Conservation (phyloP, 371 early-diverging fungal species). For the Apophysomyces variabilis region DNA sequence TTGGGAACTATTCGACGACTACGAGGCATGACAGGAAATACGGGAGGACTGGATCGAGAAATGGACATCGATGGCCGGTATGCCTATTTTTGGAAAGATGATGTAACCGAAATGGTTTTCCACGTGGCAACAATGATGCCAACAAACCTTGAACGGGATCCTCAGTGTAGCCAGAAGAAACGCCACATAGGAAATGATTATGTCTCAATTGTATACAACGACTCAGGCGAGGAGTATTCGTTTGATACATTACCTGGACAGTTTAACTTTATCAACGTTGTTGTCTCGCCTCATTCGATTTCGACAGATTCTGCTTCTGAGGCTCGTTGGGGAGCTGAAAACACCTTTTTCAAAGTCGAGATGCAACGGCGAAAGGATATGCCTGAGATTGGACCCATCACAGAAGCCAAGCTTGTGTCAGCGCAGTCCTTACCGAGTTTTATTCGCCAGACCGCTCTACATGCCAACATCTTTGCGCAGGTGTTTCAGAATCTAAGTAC, state of each 20-base stretch:
- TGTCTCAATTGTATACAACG: conserved; percentile 92
- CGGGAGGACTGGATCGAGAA: conserved; percentile 91
- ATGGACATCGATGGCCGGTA: conserved; percentile 86
- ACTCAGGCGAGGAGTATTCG: conserved; percentile 79
- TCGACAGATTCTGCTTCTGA: conserved; percentile 46
- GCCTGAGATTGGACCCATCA: conserved; percentile 84
- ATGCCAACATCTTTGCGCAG: conserved; percentile 91
- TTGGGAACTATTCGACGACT: conserved; percentile 79
- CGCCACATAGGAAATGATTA: conserved; percentile 97
- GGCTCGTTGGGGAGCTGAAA: conserved; percentile 39
- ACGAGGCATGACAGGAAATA: conserved; percentile 57
- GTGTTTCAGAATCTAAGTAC: conserved; percentile 68
- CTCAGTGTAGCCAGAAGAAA: conserved; percentile 83
- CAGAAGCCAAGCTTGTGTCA: conserved; percentile 83
- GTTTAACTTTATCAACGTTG: conserved; percentile 93
- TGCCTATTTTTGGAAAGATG: conserved; percentile 85
- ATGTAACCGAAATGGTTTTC: conserved; percentile 87
- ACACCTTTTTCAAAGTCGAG: conserved; percentile 63
- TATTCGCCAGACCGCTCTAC: conserved; percentile 85
- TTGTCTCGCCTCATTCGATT: conserved; percentile 74
- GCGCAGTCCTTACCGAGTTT: conserved; percentile 77
- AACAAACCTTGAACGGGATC: conserved; percentile 71
- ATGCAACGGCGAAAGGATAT: conserved; percentile 81
- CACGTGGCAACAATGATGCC: conserved; percentile 97
- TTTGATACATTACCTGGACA: conserved; percentile 93